Evolutionary conservation across 164 flowering plant genomes (phyloP), one percentile per base, ranked within the genome.

Genomic region (Magnolia officinalis): DNA sequence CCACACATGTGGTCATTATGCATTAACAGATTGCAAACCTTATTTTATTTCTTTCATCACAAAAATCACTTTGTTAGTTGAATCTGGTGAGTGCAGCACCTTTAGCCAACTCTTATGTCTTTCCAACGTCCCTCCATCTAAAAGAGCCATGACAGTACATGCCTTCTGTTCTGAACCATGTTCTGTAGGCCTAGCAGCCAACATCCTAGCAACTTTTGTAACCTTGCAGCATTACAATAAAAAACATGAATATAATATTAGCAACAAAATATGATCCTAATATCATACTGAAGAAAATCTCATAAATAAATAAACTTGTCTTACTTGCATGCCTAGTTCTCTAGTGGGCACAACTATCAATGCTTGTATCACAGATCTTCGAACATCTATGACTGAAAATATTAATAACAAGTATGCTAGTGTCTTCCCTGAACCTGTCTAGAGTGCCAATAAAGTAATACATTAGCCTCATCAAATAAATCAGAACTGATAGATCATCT

Each of bases 401-500:
- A 94, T 85, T 78, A 85, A 74, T 18, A 94, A 79, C n/a, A 96
- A 88, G 83, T 92, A 96, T 0, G 99, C 90, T 66, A 94, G 85
- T 16, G 99, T 96, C 91, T 96, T 96, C 84, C 98, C 98, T 24
- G 99, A 93, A 85, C 99, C 99, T 91, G 99, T 96, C 99, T 96
- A 90, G 72, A 88, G 78, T 51, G 50, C 76, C 88, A 75, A 24
- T 51, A 24, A 74, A 75, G 1, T 19, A 51, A 49, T 8, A 51
- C 6, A 75, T 75, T 23, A 75, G 71, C 14, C 19, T 68, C 50
- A 29, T 29, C 20, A 37, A 16, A 18, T 29, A 8, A 14, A 24
- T 66, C 5, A 21, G 11, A 66, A 24, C 45, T 7, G 69, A 24
- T 55, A 55, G 29, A 66, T 20, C 29, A 21, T 66, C 0, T 21